These are phyloP conservation scores for Leucocoprinus birnbaumii DNA, from an alignment of 768 basidiomycete species.

Conservation along the genomic window DNA sequence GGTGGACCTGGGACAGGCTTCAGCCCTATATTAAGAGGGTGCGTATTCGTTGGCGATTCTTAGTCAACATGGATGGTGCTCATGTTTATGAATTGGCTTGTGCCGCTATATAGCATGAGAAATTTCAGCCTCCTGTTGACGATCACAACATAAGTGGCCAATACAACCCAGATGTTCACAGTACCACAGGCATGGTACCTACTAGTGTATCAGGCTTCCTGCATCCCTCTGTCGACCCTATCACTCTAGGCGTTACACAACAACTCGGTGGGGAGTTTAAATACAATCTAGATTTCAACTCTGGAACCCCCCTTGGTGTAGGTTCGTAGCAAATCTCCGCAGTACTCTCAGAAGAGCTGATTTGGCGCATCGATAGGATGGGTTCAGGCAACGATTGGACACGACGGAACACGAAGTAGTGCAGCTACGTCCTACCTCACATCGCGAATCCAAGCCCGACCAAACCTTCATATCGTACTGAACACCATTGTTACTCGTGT, in stretches of 20 bases:
- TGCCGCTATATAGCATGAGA: too few relatives aligned
- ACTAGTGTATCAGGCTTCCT: constrained; percentile 24
- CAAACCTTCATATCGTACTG: constrained; percentile 8
- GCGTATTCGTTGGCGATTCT: neutral
- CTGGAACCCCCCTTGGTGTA: constrained; percentile 12
- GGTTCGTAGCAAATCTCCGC: constrained; percentile 8
- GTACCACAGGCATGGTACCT: constrained; percentile 20
- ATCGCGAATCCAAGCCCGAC: neutral
- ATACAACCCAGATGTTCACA: constrained; percentile 28
- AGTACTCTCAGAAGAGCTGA: too few relatives aligned
- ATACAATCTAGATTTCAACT: constrained; percentile 14
- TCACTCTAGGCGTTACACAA: constrained; percentile 25
- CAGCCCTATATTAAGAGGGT: constrained; percentile 25
- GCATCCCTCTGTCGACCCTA: constrained; percentile 20
- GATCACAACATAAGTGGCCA: constrained; percentile 28
- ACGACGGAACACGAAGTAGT: constrained; percentile 12
- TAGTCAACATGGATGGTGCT: too few relatives aligned
- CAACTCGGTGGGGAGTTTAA: constrained; percentile 21
- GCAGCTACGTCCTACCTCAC: constrained; percentile 12
- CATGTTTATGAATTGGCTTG: too few relatives aligned
- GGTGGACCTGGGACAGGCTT: constrained; percentile 19
- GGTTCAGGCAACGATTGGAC: constrained; percentile 11
- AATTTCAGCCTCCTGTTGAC: constrained; percentile 23
- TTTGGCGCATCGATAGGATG: neutral
- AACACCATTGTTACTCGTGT: constrained; percentile 11